Conservation (phyloP, 106 monocot genomes). For the Dioscorea alata region DNA sequence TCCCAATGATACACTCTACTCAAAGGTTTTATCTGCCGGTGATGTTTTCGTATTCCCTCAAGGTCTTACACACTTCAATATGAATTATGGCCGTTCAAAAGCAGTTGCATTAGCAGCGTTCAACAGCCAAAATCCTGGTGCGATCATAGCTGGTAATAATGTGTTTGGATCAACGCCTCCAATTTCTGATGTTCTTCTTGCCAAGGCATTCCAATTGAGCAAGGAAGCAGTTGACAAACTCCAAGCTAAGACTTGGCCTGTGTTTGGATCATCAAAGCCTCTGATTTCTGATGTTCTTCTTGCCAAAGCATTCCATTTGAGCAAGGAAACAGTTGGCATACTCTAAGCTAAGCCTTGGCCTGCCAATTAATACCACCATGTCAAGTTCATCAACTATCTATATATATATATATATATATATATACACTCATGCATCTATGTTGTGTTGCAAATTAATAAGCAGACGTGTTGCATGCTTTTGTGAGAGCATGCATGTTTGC, state of each 20-base stretch:
- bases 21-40: not conserved
- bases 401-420: not conserved
- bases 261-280: slow-evolving; percentile 8
- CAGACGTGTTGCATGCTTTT: too few species aligned
- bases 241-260: not conserved
- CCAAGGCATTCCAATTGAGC: slow-evolving; percentile 1
- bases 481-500: too few species aligned
- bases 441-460: too few species aligned
- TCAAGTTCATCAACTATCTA: not conserved
- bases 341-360: not conserved
- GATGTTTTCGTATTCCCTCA: slow-evolving; percentile 8
- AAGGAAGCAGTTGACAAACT: too few species aligned
- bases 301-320: slow-evolving; percentile 1
- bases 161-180: slow-evolving; percentile 9
- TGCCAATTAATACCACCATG: too few species aligned
- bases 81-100: not conserved
- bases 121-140: slow-evolving; percentile 11
- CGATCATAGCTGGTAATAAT: not conserved
- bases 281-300: slow-evolving; percentile 5
- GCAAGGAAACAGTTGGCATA: too few species aligned
- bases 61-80: slow-evolving; percentile 6
- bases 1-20: not conserved
- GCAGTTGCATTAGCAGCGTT: not conserved
- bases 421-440: too few species aligned
- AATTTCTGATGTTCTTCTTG: slow-evolving; percentile 5